Evolutionary conservation across 2,329 filamentous ascomycete species (phyloP), one percentile per base, ranked within the genome.

Genomic region (Bipolaris gigantea): DNA sequence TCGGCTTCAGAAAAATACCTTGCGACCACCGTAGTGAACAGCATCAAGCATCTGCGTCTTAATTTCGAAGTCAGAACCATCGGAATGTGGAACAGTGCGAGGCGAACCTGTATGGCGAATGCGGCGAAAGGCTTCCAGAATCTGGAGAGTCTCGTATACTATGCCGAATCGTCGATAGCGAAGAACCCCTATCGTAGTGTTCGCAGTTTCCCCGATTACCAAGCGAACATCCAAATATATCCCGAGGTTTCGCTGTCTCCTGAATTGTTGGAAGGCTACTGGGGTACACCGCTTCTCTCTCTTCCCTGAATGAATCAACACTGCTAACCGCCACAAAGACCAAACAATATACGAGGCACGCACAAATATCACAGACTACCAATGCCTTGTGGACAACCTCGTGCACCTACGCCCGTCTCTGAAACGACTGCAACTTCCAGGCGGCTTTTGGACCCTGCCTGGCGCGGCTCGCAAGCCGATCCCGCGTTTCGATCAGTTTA

Each of bases 401-500:
- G 8, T 52, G 10, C 56, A 59, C 27, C n/a, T 61, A 3, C 45
- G 56, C 3, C 45, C 49, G 13, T 32, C 15, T 2, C 50, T 63
- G 15, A 21, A 57, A 13, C 35, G 13, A 9, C 21, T 63, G n/a
- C 39, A 51, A 13, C 30, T 61, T 2, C 60, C 58, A 8, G 58
- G 58, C 2, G 60, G 60, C 7, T 61, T 63, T 36, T 63, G 60
- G 60, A 57, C 60, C 1, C 46, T 61, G 11, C 58, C 58, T 7
- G 56, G 58, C 5, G 53, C 48, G 1, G 42, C 52, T 42, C 58
- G 59, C 19, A 63, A 63, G 39, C 58, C 59, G 0, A 23, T 63
- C 30, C 60, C 60, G 4, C 48, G 54, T 0, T 59, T 63, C 27
- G 32, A 53, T 9, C 30, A 39, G 9, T 63, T 63, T 21, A 18